A percentile compares a stretch with the other conserved stretches of the same genome.
These are phyloP conservation scores for Marasmius sp. DNA, from an alignment of 1,284 basidiomycete genomes.

Conservation along the genomic window DNA sequence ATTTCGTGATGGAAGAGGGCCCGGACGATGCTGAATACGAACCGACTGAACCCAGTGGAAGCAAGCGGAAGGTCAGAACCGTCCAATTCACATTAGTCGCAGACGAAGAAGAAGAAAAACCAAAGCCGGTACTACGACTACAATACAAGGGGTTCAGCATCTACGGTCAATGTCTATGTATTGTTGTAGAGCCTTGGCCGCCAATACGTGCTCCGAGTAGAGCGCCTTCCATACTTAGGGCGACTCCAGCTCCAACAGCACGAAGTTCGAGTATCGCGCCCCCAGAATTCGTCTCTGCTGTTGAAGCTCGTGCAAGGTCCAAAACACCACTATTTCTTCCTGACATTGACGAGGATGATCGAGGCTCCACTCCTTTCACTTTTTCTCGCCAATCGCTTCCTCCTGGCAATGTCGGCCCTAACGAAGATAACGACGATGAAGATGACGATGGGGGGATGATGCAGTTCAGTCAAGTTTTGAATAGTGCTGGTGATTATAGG, in stretches of 20 bases:
- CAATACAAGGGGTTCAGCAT: constrained; percentile 68
- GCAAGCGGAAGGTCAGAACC: constrained; percentile 5
- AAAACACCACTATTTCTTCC: constrained; percentile 68
- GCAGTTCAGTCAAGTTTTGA: constrained; percentile 71
- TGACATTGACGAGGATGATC: constrained; percentile 46
- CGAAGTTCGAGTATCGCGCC: constrained; percentile 36
- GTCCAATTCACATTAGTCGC: constrained; percentile 18
- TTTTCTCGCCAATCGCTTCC: constrained; percentile 38
- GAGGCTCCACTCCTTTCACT: constrained; percentile 36
- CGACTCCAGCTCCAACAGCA: constrained; percentile 16
- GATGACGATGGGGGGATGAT: constrained; percentile 60
- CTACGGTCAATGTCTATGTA: constrained; percentile 67
- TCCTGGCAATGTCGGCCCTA: constrained; percentile 35
- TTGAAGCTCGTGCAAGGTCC: constrained; percentile 27
- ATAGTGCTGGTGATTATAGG: constrained; percentile 51
- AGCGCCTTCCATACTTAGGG: constrained; percentile 31
- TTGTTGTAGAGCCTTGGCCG: constrained; percentile 79
- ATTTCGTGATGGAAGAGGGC: constrained; percentile 20
- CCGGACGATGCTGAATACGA: constrained; percentile 2
- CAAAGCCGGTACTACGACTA: constrained; percentile 66
- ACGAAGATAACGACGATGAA: constrained; percentile 29
- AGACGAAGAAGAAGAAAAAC: constrained; percentile 66
- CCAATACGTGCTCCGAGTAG: constrained; percentile 32
- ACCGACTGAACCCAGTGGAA: background rate
- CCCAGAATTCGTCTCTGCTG: constrained; percentile 27